phyloP scores from a whole-genome alignment of 2,329 filamentous ascomycete species.

The Malbranchea cinnamomea region DNA sequence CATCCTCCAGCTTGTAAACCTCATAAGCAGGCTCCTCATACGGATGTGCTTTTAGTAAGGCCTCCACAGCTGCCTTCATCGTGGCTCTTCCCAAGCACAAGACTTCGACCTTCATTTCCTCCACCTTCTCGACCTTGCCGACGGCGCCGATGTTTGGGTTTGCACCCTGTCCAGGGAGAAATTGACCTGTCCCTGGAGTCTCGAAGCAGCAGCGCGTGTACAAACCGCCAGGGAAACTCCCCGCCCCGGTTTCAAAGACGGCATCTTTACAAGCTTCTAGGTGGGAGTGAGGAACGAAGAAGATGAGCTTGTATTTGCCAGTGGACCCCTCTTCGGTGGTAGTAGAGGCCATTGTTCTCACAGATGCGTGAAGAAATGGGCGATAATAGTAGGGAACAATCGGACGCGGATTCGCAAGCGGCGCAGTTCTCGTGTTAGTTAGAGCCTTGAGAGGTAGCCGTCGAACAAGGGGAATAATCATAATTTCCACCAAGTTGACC shows the following conservation, averaged over 20 bases:
- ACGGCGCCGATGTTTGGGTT: conserved; percentile 27
- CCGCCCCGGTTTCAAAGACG: conserved; percentile 27
- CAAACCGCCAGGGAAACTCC: conserved; percentile 26
- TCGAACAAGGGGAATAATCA: neutral
- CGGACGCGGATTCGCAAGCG: neutral
- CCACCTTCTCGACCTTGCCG: conserved; percentile 24
- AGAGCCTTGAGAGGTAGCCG: neutral
- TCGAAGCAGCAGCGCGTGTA: conserved; percentile 29
- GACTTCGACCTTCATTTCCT: conserved; percentile 30
- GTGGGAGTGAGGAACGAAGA: conserved; percentile 27
- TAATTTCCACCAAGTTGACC: too few species aligned
- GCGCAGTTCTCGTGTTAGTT: too few species aligned
- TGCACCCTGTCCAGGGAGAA: conserved; percentile 25
- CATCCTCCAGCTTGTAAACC: conserved; percentile 29
- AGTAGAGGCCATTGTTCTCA: conserved; percentile 14
- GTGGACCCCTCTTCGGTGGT: conserved; percentile 14
- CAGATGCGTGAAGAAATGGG: conserved; percentile 1
- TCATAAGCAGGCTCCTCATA: conserved; percentile 33
- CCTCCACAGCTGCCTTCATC: conserved; percentile 26
- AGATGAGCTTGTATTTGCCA: conserved; percentile 27
- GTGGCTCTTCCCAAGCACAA: conserved; percentile 26
- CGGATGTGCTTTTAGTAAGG: conserved; percentile 28
- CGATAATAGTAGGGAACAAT: neutral
- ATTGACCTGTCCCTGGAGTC: conserved; percentile 26
- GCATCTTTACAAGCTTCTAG: conserved; percentile 27